Evolutionary conservation across 2,329 filamentous ascomycete species (phyloP).

Genomic region (Talaromyces sp.): DNA sequence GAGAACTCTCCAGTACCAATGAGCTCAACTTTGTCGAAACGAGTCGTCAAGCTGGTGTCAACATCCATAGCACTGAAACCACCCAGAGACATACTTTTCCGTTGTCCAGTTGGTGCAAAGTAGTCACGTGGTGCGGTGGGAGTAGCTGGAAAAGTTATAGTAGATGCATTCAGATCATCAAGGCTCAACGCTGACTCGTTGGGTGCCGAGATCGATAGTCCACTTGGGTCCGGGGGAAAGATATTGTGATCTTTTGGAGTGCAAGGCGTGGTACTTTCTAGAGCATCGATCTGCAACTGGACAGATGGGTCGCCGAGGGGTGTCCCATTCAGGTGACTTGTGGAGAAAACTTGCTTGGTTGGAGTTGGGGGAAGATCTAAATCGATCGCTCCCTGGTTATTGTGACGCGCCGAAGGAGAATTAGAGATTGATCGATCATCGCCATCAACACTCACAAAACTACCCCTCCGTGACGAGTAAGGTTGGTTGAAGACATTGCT

Average conservation of each 20-base stretch:
- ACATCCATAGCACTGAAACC: slow-evolving; percentile 68
- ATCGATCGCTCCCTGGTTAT: slow-evolving; percentile 59
- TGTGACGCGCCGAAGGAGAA: slow-evolving; percentile 54
- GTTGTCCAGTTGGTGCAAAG: slow-evolving; percentile 56
- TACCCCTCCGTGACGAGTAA: slow-evolving; percentile 57
- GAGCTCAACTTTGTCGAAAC: slow-evolving; percentile 77
- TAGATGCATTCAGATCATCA: slow-evolving; percentile 42
- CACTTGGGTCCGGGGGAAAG: slow-evolving; percentile 74
- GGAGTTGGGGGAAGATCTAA: slow-evolving; percentile 86
- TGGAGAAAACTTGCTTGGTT: slow-evolving; percentile 59
- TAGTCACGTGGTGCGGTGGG: slow-evolving; percentile 67
- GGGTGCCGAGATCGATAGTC: slow-evolving; percentile 73
- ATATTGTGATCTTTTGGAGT: slow-evolving; percentile 71
- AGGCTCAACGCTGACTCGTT: slow-evolving; percentile 41
- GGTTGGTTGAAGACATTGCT: slow-evolving; percentile 53
- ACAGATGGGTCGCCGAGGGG: slow-evolving; percentile 42
- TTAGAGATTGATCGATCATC: slow-evolving; percentile 64
- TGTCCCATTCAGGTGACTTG: slow-evolving; percentile 1
- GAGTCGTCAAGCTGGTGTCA: slow-evolving; percentile 68
- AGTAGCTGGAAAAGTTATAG: slow-evolving; percentile 69
- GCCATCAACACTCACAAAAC: slow-evolving; percentile 76
- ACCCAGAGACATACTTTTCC: slow-evolving; percentile 67
- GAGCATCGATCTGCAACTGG: slow-evolving; percentile 58
- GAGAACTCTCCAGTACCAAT: slow-evolving; percentile 92
- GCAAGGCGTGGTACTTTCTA: slow-evolving; percentile 60